Percentiles rank a stretch among this genome's conserved stretches.
These are phyloP conservation scores for Syzygium syzygioides DNA, from an alignment of 441 rosid genomes.

Conservation along the genomic window DNA sequence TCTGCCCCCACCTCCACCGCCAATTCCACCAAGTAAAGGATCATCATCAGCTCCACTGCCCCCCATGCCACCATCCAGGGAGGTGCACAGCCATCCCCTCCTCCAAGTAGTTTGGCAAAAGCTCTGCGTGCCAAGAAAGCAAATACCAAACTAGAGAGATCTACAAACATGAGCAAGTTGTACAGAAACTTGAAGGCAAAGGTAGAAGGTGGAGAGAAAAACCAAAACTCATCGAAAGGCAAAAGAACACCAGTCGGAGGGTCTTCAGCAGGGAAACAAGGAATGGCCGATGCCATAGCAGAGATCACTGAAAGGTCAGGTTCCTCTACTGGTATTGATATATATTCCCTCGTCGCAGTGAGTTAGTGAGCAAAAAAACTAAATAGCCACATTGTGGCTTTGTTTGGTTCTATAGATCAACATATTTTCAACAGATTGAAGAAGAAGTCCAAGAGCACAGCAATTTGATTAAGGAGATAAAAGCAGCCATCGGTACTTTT, in stretches of 20 bases:
- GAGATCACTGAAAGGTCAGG: conserved; percentile 10
- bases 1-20: background rate
- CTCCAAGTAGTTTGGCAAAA: conserved; percentile 43
- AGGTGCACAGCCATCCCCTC: conserved; percentile 43
- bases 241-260: background rate
- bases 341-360: background rate
- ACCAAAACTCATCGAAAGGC: background rate
- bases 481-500: background rate
- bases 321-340: background rate
- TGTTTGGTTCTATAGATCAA: background rate
- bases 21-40: background rate
- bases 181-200: conserved; percentile 66
- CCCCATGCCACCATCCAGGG: background rate
- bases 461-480: background rate
- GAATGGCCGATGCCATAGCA: conserved; percentile 14
- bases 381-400: background rate
- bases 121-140: conserved; percentile 64
- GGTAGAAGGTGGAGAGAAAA: conserved; percentile 50
- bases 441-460: conserved; percentile 4
- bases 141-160: conserved; percentile 61
- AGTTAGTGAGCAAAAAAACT: background rate
- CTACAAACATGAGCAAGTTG: conserved; percentile 61
- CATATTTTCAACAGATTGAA: conserved; percentile 14
- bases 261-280: conserved; percentile 2
- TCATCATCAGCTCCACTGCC: conserved; percentile 23